phyloP scores from a whole-genome alignment of 371 early-diverging fungal genomes.

The Mucor saturninus region DNA sequence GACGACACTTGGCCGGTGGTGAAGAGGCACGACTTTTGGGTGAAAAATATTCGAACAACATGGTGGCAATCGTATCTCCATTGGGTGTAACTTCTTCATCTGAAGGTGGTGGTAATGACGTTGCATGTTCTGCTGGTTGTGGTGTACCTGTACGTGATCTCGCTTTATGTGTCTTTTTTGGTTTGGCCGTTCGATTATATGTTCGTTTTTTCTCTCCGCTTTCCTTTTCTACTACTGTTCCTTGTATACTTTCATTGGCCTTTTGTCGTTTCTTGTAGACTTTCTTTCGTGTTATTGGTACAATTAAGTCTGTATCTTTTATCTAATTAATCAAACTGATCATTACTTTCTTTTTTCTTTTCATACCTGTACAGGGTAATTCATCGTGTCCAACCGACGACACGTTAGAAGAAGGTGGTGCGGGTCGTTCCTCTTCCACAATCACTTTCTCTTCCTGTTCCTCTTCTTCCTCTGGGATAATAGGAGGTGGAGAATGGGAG shows the following conservation, averaged over 20 bases:
- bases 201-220: background rate
- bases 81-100: conserved; percentile 14
- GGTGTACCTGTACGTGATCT: conserved; percentile 43
- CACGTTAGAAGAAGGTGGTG: conserved; percentile 25
- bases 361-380: background rate
- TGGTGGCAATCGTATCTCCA: conserved; percentile 13
- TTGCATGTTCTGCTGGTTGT: conserved; percentile 10
- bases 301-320: too few species aligned
- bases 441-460: conserved; percentile 1
- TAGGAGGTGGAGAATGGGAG: background rate
- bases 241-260: background rate
- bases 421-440: conserved; percentile 19
- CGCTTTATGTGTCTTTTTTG: conserved; percentile 12
- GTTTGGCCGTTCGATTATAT: background rate
- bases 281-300: background rate
- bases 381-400: conserved; percentile 26
- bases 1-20: conserved; percentile 52
- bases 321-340: too few species aligned
- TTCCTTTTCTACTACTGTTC: background rate
- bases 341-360: background rate
- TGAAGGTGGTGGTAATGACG: background rate
- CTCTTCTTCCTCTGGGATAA: background rate
- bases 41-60: conserved; percentile 32
- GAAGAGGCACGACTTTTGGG: conserved; percentile 31
- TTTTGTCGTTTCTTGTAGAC: background rate